phyloP scores from a whole-genome alignment of 2,329 filamentous ascomycete species.

The Aspergillus floridensis region DNA sequence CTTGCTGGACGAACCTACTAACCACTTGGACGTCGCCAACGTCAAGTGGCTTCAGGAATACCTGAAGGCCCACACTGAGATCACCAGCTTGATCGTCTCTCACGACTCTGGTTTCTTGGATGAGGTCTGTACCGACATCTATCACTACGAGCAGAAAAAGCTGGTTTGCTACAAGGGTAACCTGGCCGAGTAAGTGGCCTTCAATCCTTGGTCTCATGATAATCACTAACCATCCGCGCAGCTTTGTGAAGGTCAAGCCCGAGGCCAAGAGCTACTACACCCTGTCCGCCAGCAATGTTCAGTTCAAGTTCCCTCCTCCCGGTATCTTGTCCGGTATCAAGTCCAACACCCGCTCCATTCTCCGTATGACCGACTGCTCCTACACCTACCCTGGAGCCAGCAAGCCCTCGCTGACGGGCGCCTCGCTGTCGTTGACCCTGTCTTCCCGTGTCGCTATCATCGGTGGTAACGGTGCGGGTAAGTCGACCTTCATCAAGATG shows the following conservation, averaged over 20 bases:
- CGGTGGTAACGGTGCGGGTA: conserved; percentile 94
- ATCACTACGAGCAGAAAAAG: conserved; percentile 99
- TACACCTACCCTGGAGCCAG: conserved; percentile 89
- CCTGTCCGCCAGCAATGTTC: conserved; percentile 77
- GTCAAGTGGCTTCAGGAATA: conserved; percentile 96
- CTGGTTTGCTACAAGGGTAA: conserved; percentile 58
- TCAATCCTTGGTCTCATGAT: neutral
- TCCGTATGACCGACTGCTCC: conserved; percentile 87
- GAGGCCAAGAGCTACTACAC: conserved; percentile 99
- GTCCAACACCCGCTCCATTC: conserved; percentile 87
- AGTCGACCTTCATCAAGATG: conserved; percentile 96
- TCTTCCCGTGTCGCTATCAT: conserved; percentile 96
- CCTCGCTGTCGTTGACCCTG: conserved; percentile 81
- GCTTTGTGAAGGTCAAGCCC: conserved; percentile 82
- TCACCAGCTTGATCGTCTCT: conserved; percentile 95
- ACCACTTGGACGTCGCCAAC: conserved; percentile 94
- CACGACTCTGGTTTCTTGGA: conserved; percentile 98
- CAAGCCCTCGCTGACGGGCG: conserved; percentile 84
- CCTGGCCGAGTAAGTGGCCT: conserved; percentile 38
- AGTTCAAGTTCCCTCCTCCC: conserved; percentile 97
- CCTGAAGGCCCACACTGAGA: conserved; percentile 90
- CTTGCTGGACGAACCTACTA: conserved; percentile 96
- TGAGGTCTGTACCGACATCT: conserved; percentile 96
- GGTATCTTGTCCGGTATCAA: conserved; percentile 95
- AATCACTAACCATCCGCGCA: neutral